These are phyloP conservation scores for Neonectria faginata DNA, from an alignment of 2,329 filamentous ascomycete genomes.

Conservation along the genomic window DNA sequence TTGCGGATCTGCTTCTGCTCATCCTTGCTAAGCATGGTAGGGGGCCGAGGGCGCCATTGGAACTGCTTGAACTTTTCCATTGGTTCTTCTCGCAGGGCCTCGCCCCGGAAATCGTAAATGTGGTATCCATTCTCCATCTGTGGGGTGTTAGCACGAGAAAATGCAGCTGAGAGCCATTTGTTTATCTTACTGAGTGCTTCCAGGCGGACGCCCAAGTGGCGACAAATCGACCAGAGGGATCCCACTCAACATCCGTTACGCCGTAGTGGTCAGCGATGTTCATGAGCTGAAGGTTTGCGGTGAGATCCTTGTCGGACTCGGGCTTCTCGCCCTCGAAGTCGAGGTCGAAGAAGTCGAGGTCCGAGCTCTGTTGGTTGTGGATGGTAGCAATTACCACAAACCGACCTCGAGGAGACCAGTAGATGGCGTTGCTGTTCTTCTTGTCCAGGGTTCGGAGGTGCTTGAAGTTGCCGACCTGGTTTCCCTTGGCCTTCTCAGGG, in stretches of 20 bases:
- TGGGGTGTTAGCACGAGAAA: constrained; percentile 26
- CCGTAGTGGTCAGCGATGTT: constrained; percentile 95
- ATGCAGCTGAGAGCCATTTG: constrained; percentile 19
- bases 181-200: constrained; percentile 86
- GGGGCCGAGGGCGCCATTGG: constrained; percentile 90
- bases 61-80: constrained; percentile 99
- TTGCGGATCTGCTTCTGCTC: constrained; percentile 98
- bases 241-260: constrained; percentile 98
- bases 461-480: constrained; percentile 90
- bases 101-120: constrained; percentile 95
- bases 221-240: constrained; percentile 94
- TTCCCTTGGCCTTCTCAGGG: constrained; percentile 90
- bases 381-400: constrained; percentile 97
- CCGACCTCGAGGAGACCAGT: constrained; percentile 96
- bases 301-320: constrained; percentile 91
- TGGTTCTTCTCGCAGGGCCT: constrained; percentile 87
- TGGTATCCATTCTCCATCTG: constrained; percentile 99
- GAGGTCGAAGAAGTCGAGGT: constrained; percentile 97
- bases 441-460: constrained; percentile 95
- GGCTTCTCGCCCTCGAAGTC: constrained; percentile 98
- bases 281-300: constrained; percentile 95
- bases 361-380: constrained; percentile 90
- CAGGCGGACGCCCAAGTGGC: constrained; percentile 93
- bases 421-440: constrained; percentile 99
- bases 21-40: constrained; percentile 92